Base-by-base conservation (phyloP, 169 alveolate species). In the Plasmodium falciparum region DNA sequence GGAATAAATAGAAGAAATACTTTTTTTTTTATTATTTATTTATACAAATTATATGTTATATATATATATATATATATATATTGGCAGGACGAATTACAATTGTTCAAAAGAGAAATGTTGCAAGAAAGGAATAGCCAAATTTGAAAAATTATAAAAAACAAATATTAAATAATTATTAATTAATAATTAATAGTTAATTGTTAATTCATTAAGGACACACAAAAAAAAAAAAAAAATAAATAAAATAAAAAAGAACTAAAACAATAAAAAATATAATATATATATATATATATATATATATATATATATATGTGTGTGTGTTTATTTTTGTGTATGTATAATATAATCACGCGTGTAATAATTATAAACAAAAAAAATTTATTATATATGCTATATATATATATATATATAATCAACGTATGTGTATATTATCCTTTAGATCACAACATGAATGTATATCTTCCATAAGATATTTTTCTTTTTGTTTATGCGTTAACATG, bases 101-200 rank as follows among this genome's bases (percentile, higher is more conserved):
- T 69, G 70, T 49, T 83, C 39, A 83, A 83, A 54, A 56, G 43
- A 20, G 91, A 83, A 66, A 83, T 83, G 12, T 39, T 83, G 39
- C 15, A 29, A 8, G 15, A 58, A 20, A 66, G n/a, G 20, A 26
- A 58, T 52, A 29, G 29, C 13, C 43, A 24, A 66, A 9, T 66
- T 5, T 66, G 2, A 39, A 39, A 39, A 39, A 39, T 39, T 39
- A 39, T 5, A 39, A 6, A 39, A 39, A 39, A 39, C 1, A 5
- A 39, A 39, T 39, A 2, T 39, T 39, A 39, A 39, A 39, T 7
- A 39, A 39, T 5, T 39, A 7, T 39, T 4, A 39, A 39, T 5
- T 39, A 33, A 33, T 5, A 26, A 6, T 61, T 20, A 22, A 61
- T 33, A 33, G 4, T 33, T 33, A 39, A 39, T 5, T 66, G 7